Evolutionary conservation across 148 eudicot genomes (phyloP).

Genomic region (Silene conica): DNA sequence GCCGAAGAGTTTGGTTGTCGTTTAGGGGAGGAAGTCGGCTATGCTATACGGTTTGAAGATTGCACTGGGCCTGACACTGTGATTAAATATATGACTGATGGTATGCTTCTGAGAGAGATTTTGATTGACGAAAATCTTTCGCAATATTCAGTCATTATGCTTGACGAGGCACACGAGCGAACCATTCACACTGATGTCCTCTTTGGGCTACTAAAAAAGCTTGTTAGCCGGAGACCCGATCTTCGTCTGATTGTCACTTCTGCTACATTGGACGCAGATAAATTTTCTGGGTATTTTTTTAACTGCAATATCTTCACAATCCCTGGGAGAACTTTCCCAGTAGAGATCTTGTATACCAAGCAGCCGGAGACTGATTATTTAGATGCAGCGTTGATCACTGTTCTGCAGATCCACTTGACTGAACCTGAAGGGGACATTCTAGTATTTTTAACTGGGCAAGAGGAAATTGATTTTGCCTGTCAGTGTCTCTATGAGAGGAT

Average conservation of each 20-base stretch:
- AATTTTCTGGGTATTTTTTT: conserved; percentile 83
- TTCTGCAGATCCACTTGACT: conserved; percentile 84
- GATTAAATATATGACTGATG: conserved; percentile 96
- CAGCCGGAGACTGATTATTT: conserved; percentile 84
- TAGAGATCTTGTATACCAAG: conserved; percentile 77
- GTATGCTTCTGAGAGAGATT: conserved; percentile 88
- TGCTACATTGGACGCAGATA: conserved; percentile 94
- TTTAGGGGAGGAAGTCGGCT: conserved; percentile 99
- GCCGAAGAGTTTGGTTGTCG: conserved; percentile 98
- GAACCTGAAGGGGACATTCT: conserved; percentile 93
- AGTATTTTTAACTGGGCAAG: conserved; percentile 88
- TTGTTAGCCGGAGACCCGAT: conserved; percentile 72
- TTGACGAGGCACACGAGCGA: conserved; percentile 99
- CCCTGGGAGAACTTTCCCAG: conserved; percentile 89
- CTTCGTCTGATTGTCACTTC: conserved; percentile 88
- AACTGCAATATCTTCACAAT: conserved; percentile 84
- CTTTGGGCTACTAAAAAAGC: conserved; percentile 77
- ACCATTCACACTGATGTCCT: conserved; percentile 94
- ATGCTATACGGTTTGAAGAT: conserved; percentile 93
- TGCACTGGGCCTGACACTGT: conserved; percentile 95
- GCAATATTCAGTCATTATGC: conserved; percentile 87
- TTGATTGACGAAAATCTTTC: conserved; percentile 72
- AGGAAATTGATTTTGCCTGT: conserved; percentile 93
- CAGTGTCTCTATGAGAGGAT: conserved; percentile 85
- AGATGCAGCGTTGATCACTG: conserved; percentile 87